Percentiles rank a stretch among this genome's conserved stretches.
These are phyloP conservation scores for Annona squamosa DNA, from an alignment of 164 flowering plant genomes.

Conservation along the genomic window DNA sequence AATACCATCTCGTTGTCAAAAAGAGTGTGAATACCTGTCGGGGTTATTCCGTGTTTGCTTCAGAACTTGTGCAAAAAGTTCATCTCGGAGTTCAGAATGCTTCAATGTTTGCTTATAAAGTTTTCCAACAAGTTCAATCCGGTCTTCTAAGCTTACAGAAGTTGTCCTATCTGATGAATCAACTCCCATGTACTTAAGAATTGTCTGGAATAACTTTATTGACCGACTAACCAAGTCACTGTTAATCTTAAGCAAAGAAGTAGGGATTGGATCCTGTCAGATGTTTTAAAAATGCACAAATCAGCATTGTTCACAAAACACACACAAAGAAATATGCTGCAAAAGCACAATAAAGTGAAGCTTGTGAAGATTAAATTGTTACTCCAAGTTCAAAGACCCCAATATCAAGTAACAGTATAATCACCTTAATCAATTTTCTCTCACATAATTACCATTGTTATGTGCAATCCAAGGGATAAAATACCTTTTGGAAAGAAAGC, in stretches of 20 bases:
- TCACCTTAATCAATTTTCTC: neutral
- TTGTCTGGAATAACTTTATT: slow-evolving; percentile 66
- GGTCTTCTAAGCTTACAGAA: slow-evolving; percentile 67
- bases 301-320: neutral
- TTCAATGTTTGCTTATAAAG: slow-evolving; percentile 83
- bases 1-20: neutral
- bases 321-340: neutral
- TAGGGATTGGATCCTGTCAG: slow-evolving; percentile 91
- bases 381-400: neutral
- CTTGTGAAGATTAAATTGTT: neutral
- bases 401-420: neutral
- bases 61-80: slow-evolving; percentile 81
- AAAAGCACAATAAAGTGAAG: neutral
- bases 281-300: slow-evolving; percentile 11
- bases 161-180: slow-evolving; percentile 67
- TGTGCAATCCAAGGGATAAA: neutral
- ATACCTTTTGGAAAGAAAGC: slow-evolving; percentile 97
- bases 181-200: slow-evolving; percentile 91
- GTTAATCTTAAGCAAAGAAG: slow-evolving; percentile 78
- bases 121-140: slow-evolving; percentile 81
- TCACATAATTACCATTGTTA: neutral
- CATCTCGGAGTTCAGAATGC: slow-evolving; percentile 96
- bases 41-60: slow-evolving; percentile 94
- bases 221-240: slow-evolving; percentile 78
- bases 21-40: slow-evolving; percentile 43